phyloP scores from a whole-genome alignment of 1,284 basidiomycete genomes.

The Malassezia restricta region DNA sequence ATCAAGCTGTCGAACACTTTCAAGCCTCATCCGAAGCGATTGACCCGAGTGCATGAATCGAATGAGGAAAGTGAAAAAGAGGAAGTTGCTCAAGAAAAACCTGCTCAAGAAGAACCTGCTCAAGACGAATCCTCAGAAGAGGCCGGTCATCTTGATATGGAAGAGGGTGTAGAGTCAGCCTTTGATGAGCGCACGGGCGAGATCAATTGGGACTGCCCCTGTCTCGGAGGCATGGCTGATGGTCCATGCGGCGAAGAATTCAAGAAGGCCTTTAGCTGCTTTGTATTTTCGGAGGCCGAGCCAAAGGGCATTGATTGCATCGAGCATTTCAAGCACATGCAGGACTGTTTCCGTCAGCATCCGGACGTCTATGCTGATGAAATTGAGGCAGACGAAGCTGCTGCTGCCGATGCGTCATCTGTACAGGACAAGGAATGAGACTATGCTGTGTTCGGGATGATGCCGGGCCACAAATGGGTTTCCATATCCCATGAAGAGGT shows the following conservation, averaged over 20 bases:
- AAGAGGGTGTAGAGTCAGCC: conserved; percentile 20
- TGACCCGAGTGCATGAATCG: no score
- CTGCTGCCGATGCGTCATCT: conserved; percentile 16
- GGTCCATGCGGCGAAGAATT: conserved; percentile 91
- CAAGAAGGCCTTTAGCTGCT: conserved; percentile 92
- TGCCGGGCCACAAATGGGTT: conserved; percentile 56
- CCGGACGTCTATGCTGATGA: conserved; percentile 86
- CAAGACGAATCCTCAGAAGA: background rate
- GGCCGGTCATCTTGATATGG: conserved; percentile 1
- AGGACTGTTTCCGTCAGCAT: conserved; percentile 90
- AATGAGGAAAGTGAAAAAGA: no score
- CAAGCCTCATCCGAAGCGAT: no score
- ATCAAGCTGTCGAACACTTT: background rate
- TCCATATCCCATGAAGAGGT: conserved; percentile 82
- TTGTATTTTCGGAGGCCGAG: conserved; percentile 83
- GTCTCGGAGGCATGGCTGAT: conserved; percentile 94
- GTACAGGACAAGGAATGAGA: background rate
- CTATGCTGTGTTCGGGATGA: background rate
- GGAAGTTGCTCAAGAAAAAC: no score
- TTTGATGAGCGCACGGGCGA: conserved; percentile 70
- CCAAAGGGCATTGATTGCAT: conserved; percentile 97
- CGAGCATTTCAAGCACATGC: conserved; percentile 95
- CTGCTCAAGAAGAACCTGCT: no score
- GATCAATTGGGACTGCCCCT: conserved; percentile 51
- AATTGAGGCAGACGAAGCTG: conserved; percentile 35